phyloP scores from a whole-genome alignment of 345 rosid species.

The Salix viminalis region DNA sequence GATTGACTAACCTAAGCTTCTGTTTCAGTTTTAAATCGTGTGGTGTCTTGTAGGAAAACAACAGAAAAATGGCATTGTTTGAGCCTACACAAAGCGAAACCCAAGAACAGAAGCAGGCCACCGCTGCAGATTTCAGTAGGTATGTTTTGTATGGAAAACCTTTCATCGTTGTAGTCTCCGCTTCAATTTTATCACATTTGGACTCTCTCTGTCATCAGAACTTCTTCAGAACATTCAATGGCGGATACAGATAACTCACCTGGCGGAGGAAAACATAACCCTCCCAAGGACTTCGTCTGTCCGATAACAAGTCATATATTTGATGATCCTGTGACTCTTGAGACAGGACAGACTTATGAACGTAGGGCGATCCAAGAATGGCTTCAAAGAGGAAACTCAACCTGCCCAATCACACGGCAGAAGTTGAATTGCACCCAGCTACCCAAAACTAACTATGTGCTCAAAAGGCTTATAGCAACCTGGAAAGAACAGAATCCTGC shows the following conservation, averaged over 20 bases:
- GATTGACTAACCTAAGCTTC: slow-evolving; percentile 33
- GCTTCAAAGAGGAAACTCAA: slow-evolving; percentile 60
- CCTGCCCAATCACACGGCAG: slow-evolving; percentile 72
- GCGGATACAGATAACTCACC: slow-evolving; percentile 35
- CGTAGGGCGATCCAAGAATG: slow-evolving; percentile 63
- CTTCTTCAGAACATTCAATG: slow-evolving; percentile 40
- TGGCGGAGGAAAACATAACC: slow-evolving; percentile 25
- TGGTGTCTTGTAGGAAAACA: slow-evolving; percentile 43
- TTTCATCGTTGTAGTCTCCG: slow-evolving; percentile 11
- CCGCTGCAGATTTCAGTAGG: slow-evolving; percentile 38
- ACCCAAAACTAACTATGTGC: slow-evolving; percentile 64
- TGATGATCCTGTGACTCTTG: slow-evolving; percentile 65
- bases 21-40: slow-evolving; percentile 4
- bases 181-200: slow-evolving; percentile 23
- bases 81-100: slow-evolving; percentile 24
- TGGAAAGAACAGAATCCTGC: slow-evolving; percentile 51
- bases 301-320: slow-evolving; percentile 60
- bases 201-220: slow-evolving; percentile 19
- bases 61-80: slow-evolving; percentile 31
- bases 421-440: slow-evolving; percentile 43
- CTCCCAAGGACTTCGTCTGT: slow-evolving; percentile 68
- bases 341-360: slow-evolving; percentile 80
- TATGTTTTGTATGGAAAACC: slow-evolving; percentile 16
- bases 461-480: slow-evolving; percentile 60
- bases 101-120: slow-evolving; percentile 31